These are phyloP conservation scores for Gentiana straminea DNA, from an alignment of 257 asterid genomes.

Conservation along the genomic window DNA sequence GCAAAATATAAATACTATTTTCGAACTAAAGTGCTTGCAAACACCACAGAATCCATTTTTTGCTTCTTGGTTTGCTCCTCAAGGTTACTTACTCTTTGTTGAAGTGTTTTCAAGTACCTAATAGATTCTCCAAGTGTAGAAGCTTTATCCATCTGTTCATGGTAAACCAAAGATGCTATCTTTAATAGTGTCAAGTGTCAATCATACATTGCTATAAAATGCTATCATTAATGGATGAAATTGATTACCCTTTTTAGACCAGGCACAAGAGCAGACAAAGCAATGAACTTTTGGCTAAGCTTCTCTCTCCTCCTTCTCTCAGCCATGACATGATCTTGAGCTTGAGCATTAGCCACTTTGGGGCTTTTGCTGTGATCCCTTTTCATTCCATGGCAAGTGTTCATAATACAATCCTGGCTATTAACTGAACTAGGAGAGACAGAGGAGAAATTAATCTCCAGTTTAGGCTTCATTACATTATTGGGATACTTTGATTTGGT, in stretches of 20 bases:
- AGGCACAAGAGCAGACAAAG: conserved; percentile 71
- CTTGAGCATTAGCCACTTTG: conserved; percentile 22
- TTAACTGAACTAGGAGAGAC: conserved; percentile 17
- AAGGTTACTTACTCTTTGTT: no score
- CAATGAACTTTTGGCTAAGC: conserved; percentile 72
- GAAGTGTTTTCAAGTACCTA: no score
- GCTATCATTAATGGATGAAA: no score
- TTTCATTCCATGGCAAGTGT: conserved; percentile 28
- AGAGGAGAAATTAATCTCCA: conserved; percentile 27
- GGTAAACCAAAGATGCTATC: no score
- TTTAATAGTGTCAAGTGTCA: no score
- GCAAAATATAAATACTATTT: no score
- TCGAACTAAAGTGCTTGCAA: no score
- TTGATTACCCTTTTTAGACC: conserved; percentile 66
- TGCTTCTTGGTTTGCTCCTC: no score
- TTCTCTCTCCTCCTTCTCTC: conserved; percentile 83
- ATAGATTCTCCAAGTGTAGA: no score
- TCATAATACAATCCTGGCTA: conserved; percentile 22
- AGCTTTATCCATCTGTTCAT: no score
- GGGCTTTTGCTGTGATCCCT: conserved; percentile 19
- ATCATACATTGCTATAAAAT: no score
- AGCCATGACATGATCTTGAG: conserved; percentile 76
- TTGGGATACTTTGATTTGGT: conserved; percentile 14
- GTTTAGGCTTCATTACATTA: conserved; percentile 39
- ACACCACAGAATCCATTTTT: no score